A percentile compares a stretch with the other conserved stretches of the same genome.
Conservation (phyloP, 192 early-diverging fungal genomes). For the Podila epigama region DNA sequence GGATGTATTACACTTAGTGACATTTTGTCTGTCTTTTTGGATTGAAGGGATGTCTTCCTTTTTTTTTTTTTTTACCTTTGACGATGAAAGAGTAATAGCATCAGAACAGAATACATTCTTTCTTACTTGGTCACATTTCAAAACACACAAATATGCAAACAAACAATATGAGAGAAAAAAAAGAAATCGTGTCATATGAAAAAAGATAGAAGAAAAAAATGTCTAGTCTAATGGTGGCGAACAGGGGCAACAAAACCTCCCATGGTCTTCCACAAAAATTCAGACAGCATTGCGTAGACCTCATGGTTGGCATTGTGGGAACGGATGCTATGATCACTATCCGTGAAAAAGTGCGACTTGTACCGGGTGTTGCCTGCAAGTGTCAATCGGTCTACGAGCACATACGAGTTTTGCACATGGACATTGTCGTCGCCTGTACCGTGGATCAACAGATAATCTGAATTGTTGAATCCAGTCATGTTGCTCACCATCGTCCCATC, state of each 20-base stretch:
- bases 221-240: constrained; percentile 35
- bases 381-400: constrained; percentile 80
- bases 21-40: constrained; percentile 61
- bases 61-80: too few species aligned
- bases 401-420: constrained; percentile 91
- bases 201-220: too few species aligned
- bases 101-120: too few species aligned
- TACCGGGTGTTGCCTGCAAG: constrained; percentile 75
- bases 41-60: too few species aligned
- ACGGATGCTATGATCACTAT: constrained; percentile 89
- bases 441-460: constrained; percentile 86
- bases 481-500: constrained; percentile 74
- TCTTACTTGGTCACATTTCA: too few species aligned
- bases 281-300: constrained; percentile 32
- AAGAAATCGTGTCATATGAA: too few species aligned
- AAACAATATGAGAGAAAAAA: too few species aligned
- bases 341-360: constrained; percentile 88
- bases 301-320: constrained; percentile 78
- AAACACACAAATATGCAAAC: too few species aligned
- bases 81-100: too few species aligned
- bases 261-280: constrained; percentile 38
- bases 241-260: constrained; percentile 35
- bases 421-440: constrained; percentile 88
- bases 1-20: constrained; percentile 83
- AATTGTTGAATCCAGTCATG: constrained; percentile 82